Evolutionary conservation across 495 filamentous ascomycete genomes (phyloP).

Genomic region (Tuber magnatum): DNA sequence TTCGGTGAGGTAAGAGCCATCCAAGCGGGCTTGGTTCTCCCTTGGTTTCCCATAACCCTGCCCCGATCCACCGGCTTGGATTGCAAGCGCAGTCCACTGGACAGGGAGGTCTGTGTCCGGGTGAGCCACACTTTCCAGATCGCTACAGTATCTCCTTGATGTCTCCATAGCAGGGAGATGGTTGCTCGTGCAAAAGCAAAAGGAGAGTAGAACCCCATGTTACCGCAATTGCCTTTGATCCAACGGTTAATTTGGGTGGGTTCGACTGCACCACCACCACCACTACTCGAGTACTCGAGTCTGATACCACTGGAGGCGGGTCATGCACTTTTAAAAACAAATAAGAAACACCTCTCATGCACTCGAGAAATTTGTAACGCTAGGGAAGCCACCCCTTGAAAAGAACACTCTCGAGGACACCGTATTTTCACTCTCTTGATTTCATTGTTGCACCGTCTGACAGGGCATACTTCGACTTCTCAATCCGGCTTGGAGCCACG

Average conservation of each 20-base stretch:
- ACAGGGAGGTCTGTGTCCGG: slow-evolving; percentile 13
- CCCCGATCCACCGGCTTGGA: slow-evolving; percentile 32
- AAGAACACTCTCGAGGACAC: slow-evolving; percentile 14
- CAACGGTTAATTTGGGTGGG: slow-evolving; percentile 4
- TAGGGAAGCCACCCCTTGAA: slow-evolving; percentile 24
- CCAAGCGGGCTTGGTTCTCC: slow-evolving; percentile 19
- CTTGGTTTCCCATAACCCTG: slow-evolving; percentile 23
- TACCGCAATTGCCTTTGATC: background rate
- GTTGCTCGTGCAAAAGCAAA: background rate
- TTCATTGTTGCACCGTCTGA: slow-evolving; percentile 34
- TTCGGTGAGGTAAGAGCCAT: slow-evolving; percentile 34
- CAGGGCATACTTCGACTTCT: slow-evolving; percentile 34
- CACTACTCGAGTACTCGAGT: background rate
- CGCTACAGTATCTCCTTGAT: slow-evolving; percentile 22
- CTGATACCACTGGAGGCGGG: background rate
- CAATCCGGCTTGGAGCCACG: slow-evolving; percentile 37
- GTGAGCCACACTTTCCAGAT: slow-evolving; percentile 23
- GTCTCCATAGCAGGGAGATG: slow-evolving; percentile 9
- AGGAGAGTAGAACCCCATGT: background rate
- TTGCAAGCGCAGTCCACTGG: slow-evolving; percentile 23
- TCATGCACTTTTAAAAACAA: slow-evolving; percentile 14
- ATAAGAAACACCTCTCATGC: slow-evolving; percentile 29
- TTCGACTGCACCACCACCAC: background rate
- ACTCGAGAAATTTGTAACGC: slow-evolving; percentile 15
- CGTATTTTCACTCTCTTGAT: slow-evolving; percentile 4